Base-by-base conservation (phyloP, 116 monocot species). In the Trichopus zeylanicus region DNA sequence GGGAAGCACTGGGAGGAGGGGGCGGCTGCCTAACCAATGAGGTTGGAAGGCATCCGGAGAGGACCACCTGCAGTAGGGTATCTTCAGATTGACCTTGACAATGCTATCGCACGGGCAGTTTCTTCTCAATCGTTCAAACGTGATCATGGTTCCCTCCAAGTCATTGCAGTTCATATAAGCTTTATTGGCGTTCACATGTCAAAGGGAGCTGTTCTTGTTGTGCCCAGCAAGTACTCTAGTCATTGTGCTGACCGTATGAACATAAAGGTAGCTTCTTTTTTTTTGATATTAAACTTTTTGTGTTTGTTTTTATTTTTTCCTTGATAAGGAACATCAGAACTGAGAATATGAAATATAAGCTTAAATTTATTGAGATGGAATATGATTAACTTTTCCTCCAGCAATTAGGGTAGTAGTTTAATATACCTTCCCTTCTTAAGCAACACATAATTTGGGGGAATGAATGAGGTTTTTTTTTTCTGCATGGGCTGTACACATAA, bases 1-100 rank as follows among this genome's bases (percentile, higher is more conserved):
- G 98, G 91, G 1, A 39, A 78, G 61, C 78, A 98, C 57, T 91
- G 84, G 78, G 88, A 98, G 62, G 98, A 98, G 64, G 91, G 98
- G 7, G 91, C 91, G 33, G 88, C 78, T 49, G 81, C 98, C 9
- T 91, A 98, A 61, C 91, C 88, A 19, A 87, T 98, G 98, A 79
- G 73, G 66, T 82, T 98, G 1, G 78, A 87, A 74, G 98, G 91
- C 4, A 91, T 91, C 42, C 70, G 80, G 55, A 87, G 84, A 61
- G 98, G 77, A 0, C 88, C 82, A 21, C 91, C 91, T 68, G 98
- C 91, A 60, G 78, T 98, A 46, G 98, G 98, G 2, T 88, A 85
- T 75, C 57, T 98, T 73, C 88, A 98, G 57, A 91, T 85, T n/a
- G 79, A 87, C 47, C 59, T 85, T 29, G 91, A 98, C 69, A 98